These are phyloP conservation scores for Fonsecaea pugnacius DNA, from an alignment of 2,329 filamentous ascomycete species.

Conservation along the genomic window DNA sequence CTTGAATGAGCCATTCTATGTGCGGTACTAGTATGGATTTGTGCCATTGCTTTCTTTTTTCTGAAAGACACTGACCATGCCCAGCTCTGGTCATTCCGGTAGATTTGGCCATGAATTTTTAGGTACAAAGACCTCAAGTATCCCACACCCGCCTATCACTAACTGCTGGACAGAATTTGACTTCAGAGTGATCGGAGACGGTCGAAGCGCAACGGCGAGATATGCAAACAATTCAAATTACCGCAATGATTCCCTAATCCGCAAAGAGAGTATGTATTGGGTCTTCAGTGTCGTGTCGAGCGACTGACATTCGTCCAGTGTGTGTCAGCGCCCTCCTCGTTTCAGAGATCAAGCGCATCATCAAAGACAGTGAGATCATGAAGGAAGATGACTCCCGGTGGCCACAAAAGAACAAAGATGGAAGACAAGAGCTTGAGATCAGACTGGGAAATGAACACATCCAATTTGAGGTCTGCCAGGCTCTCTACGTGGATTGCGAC, in stretches of 20 bases:
- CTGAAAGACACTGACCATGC: constrained; percentile 46
- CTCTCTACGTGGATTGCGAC: background rate
- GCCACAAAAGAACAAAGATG: constrained; percentile 99
- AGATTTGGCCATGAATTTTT: constrained; percentile 98
- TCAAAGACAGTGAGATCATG: constrained; percentile 95
- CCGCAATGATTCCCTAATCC: constrained; percentile 95
- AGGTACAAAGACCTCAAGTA: constrained; percentile 58
- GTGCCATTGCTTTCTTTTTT: constrained; percentile 32
- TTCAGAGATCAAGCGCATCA: constrained; percentile 93
- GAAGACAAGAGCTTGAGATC: constrained; percentile 94
- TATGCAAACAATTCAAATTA: constrained; percentile 99
- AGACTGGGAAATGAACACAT: constrained; percentile 93
- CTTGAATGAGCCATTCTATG: constrained; percentile 83
- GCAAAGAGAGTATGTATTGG: constrained; percentile 87
- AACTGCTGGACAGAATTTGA: constrained; percentile 75
- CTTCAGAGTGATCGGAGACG: constrained; percentile 88
- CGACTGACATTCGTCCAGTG: constrained; percentile 63
- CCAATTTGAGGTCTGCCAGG: constrained; percentile 79
- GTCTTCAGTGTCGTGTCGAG: background rate
- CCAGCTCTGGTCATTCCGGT: constrained; percentile 93
- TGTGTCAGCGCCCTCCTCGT: constrained; percentile 90
- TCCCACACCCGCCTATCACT: constrained; percentile 4
- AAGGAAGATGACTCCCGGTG: constrained; percentile 99
- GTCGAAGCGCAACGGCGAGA: constrained; percentile 86
- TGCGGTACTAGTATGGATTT: constrained; percentile 87